Evolutionary conservation across 495 filamentous ascomycete genomes (phyloP).

Genomic region (Lophiotrema nucula): DNA sequence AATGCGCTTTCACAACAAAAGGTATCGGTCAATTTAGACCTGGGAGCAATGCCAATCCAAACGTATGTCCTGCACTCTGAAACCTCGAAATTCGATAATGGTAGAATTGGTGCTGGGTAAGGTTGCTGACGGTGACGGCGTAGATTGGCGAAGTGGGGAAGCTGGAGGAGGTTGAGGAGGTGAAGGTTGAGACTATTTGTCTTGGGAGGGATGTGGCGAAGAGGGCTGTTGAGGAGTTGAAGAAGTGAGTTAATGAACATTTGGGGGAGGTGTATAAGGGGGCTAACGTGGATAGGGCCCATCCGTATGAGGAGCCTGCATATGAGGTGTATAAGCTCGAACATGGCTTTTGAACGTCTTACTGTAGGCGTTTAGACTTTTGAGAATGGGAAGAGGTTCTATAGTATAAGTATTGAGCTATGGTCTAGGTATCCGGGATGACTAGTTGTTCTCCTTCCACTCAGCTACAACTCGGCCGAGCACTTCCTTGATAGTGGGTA

Average conservation of each 20-base stretch:
- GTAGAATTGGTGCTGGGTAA: background rate
- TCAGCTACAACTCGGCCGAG: constrained; percentile 39
- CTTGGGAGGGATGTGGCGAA: constrained; percentile 49
- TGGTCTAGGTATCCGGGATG: too few species aligned
- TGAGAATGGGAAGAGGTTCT: too few species aligned
- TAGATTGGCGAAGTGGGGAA: constrained; percentile 52
- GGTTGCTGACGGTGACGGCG: background rate
- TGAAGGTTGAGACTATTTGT: constrained; percentile 55
- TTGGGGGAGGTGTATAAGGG: constrained; percentile 5
- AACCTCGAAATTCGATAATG: background rate
- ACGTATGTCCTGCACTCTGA: constrained; percentile 33
- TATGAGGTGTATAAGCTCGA: constrained; percentile 76
- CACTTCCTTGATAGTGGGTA: constrained; percentile 51
- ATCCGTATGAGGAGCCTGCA: constrained; percentile 76
- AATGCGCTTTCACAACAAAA: constrained; percentile 56
- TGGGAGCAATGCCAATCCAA: constrained; percentile 54
- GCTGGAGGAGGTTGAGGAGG: constrained; percentile 54
- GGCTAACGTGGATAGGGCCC: constrained; percentile 48
- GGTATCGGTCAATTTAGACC: constrained; percentile 64
- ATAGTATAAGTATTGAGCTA: too few species aligned
- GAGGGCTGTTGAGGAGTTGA: constrained; percentile 58
- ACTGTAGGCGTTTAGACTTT: too few species aligned
- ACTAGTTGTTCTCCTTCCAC: constrained; percentile 13
- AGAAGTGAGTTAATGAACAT: constrained; percentile 49
- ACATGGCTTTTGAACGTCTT: constrained; percentile 60